Base-by-base conservation (phyloP, 164 flowering plant genomes). In the Dillenia turbinata region DNA sequence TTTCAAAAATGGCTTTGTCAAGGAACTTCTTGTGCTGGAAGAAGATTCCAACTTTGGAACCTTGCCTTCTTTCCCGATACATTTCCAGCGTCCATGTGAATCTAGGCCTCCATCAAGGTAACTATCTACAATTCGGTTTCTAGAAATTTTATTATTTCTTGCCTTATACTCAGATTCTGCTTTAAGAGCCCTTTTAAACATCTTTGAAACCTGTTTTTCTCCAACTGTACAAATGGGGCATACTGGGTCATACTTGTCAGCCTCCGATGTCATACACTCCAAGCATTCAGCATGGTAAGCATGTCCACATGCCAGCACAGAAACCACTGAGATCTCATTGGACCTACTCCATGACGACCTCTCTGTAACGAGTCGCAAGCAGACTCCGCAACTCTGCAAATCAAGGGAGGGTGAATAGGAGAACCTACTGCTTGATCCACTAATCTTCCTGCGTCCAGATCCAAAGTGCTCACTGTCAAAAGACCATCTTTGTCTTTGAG, bases 271-370 rank as follows among this genome's bases (percentile, higher is more conserved):
- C 75, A 83, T 75, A 26, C 62, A 70, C 72, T 92, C 98, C 75
- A 92, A 69, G 73, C 98, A 92, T 13, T 88, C 96, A 3, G 96
- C 89, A 61, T 92, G 98, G 72, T 77, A 92, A 9, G 76, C 88
- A 70, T 92, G 98, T n/a, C 96, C 98, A 62, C 98, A 92, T 6
- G 81, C 78, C 70, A 92, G 71, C 56, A 92, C 92, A 59, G 92
- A 79, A 72, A 77, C 84, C 49, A 87, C 85, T 12, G 89, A 67
- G 24, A 85, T 73, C 49, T 88, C 95, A 59, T 67, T 77, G 54
- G 60, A 80, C 71, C 69, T 75, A 64, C 73, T 71, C 73, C 75
- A 84, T 10, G 76, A 78, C 64, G 91, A 82, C 69, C 74, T 85
- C 73, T 85, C 95, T 3, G 80, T 63, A 56, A 90, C 68, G 57